Evolutionary conservation across 306 rosid genomes (phyloP), one percentile per base, ranked within the genome.

Genomic region (Glycine latifolia): DNA sequence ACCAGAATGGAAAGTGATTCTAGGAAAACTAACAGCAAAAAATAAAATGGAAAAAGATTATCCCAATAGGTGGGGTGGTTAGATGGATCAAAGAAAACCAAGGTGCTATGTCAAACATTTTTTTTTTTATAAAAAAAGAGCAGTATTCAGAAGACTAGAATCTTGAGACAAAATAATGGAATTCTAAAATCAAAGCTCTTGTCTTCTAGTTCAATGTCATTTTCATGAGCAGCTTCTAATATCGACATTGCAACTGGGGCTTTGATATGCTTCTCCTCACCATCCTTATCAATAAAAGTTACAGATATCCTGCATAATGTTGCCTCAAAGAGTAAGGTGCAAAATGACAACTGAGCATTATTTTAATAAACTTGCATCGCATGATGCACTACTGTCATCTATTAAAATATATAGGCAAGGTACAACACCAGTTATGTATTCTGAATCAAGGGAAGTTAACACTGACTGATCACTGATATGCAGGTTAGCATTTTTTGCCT

Each of bases 181-280:
- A 79, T 1, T 53, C 61, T 66, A 63, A 76, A 41, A 69, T 31
- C 60, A 87, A 82, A 87, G 53, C 59, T 69, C 91, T 77, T 84
- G 79, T 98, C 98, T 95, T 95, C 98, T 73, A 95, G 97, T 69
- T 95, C 99, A 79, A 93, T 91, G 85, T 95, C 97, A 53, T 93
- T 95, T 88, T 87, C 83, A 82, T 93, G 99, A 86, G 99, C 99
- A 81, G 98, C 99, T 87, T 95, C 98, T 78, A 95, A 77, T 91
- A 95, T 91, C 47, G 98, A 89, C 99, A 90, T 95, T 73, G 98
- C 99, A 71, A 87, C 67, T 0, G 99, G 99, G 80, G 93, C 98
- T 85, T 86, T 83, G 78, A 95, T 84, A 47, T 82, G 87, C 49
- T 86, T 54, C 52, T 95, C 98, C 78, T 91, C 97, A n/a, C 97